Conservation (phyloP, 192 early-diverging fungal genomes). For the Martensiomyces pterosporus region DNA sequence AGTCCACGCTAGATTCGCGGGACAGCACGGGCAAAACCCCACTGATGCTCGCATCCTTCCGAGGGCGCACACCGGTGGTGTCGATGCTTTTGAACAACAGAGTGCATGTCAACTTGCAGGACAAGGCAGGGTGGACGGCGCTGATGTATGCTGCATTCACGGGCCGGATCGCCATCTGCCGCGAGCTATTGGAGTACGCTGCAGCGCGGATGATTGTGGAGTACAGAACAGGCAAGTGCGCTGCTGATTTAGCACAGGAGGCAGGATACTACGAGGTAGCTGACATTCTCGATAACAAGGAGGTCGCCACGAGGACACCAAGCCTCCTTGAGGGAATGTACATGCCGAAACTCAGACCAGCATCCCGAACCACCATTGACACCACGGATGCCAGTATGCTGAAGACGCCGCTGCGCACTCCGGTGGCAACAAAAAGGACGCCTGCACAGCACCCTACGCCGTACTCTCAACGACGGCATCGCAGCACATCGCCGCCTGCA, state of each 20-base stretch:
- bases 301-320: constrained; percentile 17
- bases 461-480: no score
- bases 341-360: constrained; percentile 17
- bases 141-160: constrained; percentile 46
- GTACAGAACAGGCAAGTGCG: constrained; percentile 6
- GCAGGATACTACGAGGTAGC: constrained; percentile 46
- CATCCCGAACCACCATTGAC: neutral
- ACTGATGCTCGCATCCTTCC: constrained; percentile 44
- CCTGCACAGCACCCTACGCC: no score
- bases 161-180: constrained; percentile 44
- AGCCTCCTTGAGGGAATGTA: constrained; percentile 22
- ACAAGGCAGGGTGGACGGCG: constrained; percentile 37
- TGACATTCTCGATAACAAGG: constrained; percentile 31
- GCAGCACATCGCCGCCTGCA: no score
- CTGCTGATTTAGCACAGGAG: constrained; percentile 23
- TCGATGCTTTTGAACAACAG: constrained; percentile 11
- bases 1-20: neutral
- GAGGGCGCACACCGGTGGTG: constrained; percentile 29
- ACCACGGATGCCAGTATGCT: neutral
- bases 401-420: neutral
- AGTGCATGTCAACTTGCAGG: constrained; percentile 22
- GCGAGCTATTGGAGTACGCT: constrained; percentile 30
- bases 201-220: constrained; percentile 9
- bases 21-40: constrained; percentile 37
- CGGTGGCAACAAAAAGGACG: no score